Percentiles rank a stretch among this genome's conserved stretches.
Conservation (phyloP, 768 basidiomycete genomes). For the Infundibulicybe gibba region DNA sequence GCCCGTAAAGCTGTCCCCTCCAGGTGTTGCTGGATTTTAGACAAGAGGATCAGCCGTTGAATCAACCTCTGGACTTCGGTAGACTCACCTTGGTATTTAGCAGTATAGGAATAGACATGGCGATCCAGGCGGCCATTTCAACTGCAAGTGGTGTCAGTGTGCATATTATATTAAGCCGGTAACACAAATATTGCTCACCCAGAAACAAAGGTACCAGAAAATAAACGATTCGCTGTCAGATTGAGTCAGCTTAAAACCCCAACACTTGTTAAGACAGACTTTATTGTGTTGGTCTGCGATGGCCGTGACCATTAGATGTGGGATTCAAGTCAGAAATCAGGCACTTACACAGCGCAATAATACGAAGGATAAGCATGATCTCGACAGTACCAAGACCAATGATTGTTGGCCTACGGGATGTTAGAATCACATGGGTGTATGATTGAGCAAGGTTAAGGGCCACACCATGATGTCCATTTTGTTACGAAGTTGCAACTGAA, state of each 20-base stretch:
- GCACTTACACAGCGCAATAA: slow-evolving; percentile 17
- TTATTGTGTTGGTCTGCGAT: slow-evolving; percentile 10
- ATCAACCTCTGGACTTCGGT: neutral
- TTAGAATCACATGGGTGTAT: neutral
- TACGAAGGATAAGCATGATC: slow-evolving; percentile 18
- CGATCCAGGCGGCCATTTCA: slow-evolving; percentile 3
- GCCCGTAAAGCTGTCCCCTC: slow-evolving; percentile 11
- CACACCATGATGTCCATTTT: slow-evolving; percentile 16
- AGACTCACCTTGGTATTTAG: neutral
- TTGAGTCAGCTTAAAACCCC: neutral
- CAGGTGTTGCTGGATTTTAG: slow-evolving; percentile 6
- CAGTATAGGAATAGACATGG: slow-evolving; percentile 3
- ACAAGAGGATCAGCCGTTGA: neutral
- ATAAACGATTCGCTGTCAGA: neutral
- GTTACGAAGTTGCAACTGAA: slow-evolving; percentile 14
- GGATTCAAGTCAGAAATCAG: neutral
- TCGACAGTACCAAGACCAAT: slow-evolving; percentile 17
- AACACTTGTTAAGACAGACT: neutral
- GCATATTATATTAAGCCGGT: neutral
- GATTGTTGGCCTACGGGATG: slow-evolving; percentile 12
- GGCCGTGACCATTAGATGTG: neutral
- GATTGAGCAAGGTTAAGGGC: neutral
- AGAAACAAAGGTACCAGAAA: slow-evolving; percentile 1
- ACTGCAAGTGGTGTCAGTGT: neutral
- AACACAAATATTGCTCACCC: neutral